A percentile compares a stretch with the other conserved stretches of the same genome.
Evolutionary conservation across 345 rosid species (phyloP).

Genomic region (Syzygium oleosum): DNA sequence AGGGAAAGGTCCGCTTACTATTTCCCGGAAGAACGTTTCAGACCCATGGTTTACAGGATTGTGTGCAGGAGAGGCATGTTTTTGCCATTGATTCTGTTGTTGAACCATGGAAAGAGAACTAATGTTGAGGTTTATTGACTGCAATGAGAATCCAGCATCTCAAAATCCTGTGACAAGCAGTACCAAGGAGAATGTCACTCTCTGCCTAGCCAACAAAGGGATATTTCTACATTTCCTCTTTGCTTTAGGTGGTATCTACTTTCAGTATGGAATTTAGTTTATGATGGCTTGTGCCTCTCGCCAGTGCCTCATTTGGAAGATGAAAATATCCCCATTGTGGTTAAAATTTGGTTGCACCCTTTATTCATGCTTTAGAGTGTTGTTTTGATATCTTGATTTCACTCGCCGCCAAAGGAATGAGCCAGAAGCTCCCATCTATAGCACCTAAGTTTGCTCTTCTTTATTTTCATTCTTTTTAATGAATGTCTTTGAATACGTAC

Average conservation of each 20-base stretch:
- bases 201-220: neutral
- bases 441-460: neutral
- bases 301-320: neutral
- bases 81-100: neutral
- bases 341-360: neutral
- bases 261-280: neutral
- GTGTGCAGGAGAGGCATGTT: neutral
- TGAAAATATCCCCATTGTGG: neutral
- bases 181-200: neutral
- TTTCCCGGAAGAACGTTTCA: neutral
- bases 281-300: neutral
- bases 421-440: neutral
- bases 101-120: no score
- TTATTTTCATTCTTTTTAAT: neutral
- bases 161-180: neutral
- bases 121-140: no score
- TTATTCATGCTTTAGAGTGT: neutral
- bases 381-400: neutral
- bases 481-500: neutral
- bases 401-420: neutral
- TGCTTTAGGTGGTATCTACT: neutral
- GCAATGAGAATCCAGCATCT: no score
- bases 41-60: neutral
- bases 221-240: neutral
- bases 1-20: slow-evolving; percentile 66